phyloP scores from a whole-genome alignment of 345 rosid genomes.

The Lagerstroemia speciosa region DNA sequence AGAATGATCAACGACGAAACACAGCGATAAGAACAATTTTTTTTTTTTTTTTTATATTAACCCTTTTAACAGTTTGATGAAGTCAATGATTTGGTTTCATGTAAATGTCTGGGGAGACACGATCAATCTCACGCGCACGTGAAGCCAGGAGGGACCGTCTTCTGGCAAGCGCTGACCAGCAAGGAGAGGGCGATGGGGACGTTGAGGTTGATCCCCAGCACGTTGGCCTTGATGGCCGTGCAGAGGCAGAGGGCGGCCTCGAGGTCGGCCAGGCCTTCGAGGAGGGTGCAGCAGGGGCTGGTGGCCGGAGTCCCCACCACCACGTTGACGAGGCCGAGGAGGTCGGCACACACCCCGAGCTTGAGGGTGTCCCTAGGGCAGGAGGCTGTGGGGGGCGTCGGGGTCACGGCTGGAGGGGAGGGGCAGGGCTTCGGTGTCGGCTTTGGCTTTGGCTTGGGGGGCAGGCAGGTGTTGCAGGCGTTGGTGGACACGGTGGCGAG shows the following conservation, averaged over 20 bases:
- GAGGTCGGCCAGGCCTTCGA: constrained; percentile 32
- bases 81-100: too few species aligned
- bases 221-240: constrained; percentile 47
- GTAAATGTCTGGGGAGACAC: not conserved
- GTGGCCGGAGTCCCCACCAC: constrained; percentile 27
- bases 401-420: not conserved
- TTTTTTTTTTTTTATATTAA: too few species aligned
- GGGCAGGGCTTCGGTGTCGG: constrained; percentile 12
- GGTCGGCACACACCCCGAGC: constrained; percentile 40
- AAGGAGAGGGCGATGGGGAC: constrained; percentile 30
- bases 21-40: too few species aligned
- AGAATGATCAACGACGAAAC: too few species aligned
- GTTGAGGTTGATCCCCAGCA: constrained; percentile 40
- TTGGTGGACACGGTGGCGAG: constrained; percentile 22
- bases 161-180: constrained; percentile 33
- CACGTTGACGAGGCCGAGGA: constrained; percentile 33
- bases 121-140: constrained; percentile 25
- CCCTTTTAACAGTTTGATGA: too few species aligned
- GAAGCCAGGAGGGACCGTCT: constrained; percentile 40
- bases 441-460: constrained; percentile 5
- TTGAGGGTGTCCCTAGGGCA: constrained; percentile 43
- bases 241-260: constrained; percentile 60
- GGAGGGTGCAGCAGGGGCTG: constrained; percentile 40
- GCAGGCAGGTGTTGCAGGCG: constrained; percentile 20
- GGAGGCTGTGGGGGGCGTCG: constrained; percentile 2